phyloP scores from a whole-genome alignment of 225 moss, liverwort and hornwort species.

The Pleurozium schreberi region DNA sequence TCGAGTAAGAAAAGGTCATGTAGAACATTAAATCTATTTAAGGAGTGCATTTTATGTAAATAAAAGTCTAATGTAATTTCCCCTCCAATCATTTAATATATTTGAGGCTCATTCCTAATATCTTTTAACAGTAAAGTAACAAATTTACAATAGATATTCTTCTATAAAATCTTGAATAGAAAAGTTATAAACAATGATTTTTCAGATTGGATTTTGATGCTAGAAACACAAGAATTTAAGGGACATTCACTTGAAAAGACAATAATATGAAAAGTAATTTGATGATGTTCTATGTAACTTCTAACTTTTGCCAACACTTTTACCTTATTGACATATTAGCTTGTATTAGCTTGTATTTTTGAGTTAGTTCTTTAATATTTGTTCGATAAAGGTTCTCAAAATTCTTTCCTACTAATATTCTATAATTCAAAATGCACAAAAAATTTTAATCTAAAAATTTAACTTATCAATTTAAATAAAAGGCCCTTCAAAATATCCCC shows the following conservation, averaged over 20 bases:
- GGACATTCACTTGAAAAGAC: fast-evolving
- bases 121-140: neutral
- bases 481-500: fast-evolving
- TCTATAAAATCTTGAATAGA: neutral
- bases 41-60: too few species aligned
- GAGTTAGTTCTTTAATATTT: neutral
- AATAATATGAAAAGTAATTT: neutral
- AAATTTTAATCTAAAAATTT: neutral
- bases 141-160: neutral
- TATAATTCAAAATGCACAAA: neutral
- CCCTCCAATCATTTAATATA: fast-evolving
- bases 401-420: neutral
- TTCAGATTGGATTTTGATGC: neutral
- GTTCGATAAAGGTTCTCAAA: neutral
- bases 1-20: neutral
- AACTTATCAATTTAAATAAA: neutral
- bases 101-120: neutral
- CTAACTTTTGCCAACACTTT: neutral
- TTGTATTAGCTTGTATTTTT: neutral
- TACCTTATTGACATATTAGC: too few species aligned
- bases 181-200: neutral
- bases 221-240: too few species aligned
- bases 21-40: too few species aligned
- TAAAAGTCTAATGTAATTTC: neutral
- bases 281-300: neutral